Evolutionary conservation across 2,329 filamentous ascomycete genomes (phyloP).

Genomic region (Curvularia sp.): DNA sequence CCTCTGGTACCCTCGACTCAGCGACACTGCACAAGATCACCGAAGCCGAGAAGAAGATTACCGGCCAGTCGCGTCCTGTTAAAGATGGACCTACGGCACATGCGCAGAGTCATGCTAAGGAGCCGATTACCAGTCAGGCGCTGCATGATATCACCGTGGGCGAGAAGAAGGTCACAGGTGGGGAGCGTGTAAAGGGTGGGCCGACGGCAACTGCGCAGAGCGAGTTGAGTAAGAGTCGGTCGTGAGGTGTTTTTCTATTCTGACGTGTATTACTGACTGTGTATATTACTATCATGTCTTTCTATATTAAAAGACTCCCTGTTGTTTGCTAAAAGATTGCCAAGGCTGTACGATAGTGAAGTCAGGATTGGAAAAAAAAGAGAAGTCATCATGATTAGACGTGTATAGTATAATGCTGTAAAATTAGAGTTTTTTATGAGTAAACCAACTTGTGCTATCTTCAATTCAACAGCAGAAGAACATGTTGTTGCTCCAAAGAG

Average conservation of each 20-base stretch:
- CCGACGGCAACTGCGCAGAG: constrained; percentile 44
- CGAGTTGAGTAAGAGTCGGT: constrained; percentile 40
- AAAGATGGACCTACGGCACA: constrained; percentile 38
- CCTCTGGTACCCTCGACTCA: constrained; percentile 34
- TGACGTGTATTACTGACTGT: neutral
- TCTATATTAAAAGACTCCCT: neutral
- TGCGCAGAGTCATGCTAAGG: constrained; percentile 40
- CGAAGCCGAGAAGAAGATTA: constrained; percentile 41
- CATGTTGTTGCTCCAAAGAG: neutral
- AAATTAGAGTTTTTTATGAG: neutral
- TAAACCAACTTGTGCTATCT: neutral
- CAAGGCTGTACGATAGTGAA: neutral
- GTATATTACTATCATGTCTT: neutral
- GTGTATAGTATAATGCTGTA: neutral
- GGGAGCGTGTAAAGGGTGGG: constrained; percentile 41
- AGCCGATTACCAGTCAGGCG: constrained; percentile 40
- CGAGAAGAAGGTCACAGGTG: constrained; percentile 44
- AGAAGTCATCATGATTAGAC: neutral
- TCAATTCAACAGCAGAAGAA: neutral
- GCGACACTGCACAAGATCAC: constrained; percentile 39
- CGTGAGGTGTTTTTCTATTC: neutral
- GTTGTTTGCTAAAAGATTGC: neutral
- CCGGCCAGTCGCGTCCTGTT: constrained; percentile 28
- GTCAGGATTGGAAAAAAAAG: neutral
- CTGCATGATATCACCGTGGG: constrained; percentile 44